Conservation (phyloP, 345 rosid genomes). For the Salix dunnii region DNA sequence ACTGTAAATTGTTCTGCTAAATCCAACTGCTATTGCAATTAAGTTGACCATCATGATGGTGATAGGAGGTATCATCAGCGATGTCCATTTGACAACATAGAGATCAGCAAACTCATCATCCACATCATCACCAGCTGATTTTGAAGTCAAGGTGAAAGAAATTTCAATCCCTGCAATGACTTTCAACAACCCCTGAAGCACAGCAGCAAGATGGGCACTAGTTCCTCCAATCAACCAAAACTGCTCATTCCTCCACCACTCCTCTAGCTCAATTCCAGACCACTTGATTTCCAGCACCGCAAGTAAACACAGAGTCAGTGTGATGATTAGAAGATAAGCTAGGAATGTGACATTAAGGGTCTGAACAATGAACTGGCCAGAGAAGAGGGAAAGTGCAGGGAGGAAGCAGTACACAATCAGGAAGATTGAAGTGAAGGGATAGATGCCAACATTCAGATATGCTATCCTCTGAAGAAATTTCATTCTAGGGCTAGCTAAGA, state of each 20-base stretch:
- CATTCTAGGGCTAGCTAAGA: conserved; percentile 82
- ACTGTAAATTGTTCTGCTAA: conserved; percentile 89
- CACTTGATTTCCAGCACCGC: conserved; percentile 93
- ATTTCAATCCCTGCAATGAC: conserved; percentile 92
- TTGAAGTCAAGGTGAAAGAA: conserved; percentile 82
- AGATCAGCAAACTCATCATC: conserved; percentile 96
- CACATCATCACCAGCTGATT: conserved; percentile 80
- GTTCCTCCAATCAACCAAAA: conserved; percentile 98
- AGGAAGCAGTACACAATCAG: conserved; percentile 97
- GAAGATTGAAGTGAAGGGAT: conserved; percentile 92
- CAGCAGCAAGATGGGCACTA: conserved; percentile 95
- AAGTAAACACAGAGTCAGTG: conserved; percentile 68
- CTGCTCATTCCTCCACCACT: conserved; percentile 99
- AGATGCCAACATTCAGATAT: conserved; percentile 90
- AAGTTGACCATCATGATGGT: conserved; percentile 88
- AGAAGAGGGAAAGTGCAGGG: conserved; percentile 91
- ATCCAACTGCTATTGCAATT: conserved; percentile 87
- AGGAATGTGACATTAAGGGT: conserved; percentile 82
- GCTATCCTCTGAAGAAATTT: conserved; percentile 87
- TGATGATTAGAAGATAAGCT: conserved; percentile 68
- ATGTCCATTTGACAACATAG: conserved; percentile 76
- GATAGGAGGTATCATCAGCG: conserved; percentile 88
- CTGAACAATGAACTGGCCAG: conserved; percentile 92
- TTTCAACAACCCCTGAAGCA: conserved; percentile 84
- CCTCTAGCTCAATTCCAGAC: conserved; percentile 91